Percentiles rank a stretch among this genome's conserved stretches.
phyloP scores from a whole-genome alignment of 805 yeast genomes.

The Kodamaea kaohsiungensis region DNA sequence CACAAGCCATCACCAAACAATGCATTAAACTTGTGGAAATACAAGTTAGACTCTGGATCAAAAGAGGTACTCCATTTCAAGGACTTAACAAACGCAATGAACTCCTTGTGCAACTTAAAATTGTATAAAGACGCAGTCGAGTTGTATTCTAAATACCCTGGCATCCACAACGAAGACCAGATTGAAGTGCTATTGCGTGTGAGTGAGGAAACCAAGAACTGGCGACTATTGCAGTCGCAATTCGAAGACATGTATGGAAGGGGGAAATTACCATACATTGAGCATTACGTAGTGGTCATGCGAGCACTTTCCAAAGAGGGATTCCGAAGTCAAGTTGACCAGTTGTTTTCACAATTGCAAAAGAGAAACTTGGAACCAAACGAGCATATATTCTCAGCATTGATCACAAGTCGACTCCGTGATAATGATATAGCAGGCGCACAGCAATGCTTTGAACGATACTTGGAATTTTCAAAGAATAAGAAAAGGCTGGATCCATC shows the following conservation, averaged over 20 bases:
- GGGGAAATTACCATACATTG: slow-evolving; percentile 52
- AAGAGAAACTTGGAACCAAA: slow-evolving; percentile 51
- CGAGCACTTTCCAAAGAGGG: slow-evolving; percentile 54
- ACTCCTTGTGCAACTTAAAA: slow-evolving; percentile 23
- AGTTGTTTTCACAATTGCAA: slow-evolving; percentile 48
- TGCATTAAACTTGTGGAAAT: slow-evolving; percentile 23
- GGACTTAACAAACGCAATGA: slow-evolving; percentile 36
- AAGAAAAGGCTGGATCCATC: not conserved
- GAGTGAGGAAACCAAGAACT: slow-evolving; percentile 47
- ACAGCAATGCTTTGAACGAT: slow-evolving; percentile 28
- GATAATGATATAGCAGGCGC: slow-evolving; percentile 38
- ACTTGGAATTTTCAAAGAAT: slow-evolving; percentile 19
- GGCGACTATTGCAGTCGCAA: slow-evolving; percentile 55
- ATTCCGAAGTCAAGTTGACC: slow-evolving; percentile 48
- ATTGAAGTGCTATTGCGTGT: slow-evolving; percentile 49
- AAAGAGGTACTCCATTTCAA: slow-evolving; percentile 9
- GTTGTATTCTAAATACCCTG: slow-evolving; percentile 36
- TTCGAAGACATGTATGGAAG: slow-evolving; percentile 58
- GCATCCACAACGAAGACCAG: slow-evolving; percentile 48
- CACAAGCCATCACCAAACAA: slow-evolving; percentile 16
- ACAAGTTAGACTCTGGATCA: slow-evolving; percentile 14
- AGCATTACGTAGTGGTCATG: slow-evolving; percentile 64
- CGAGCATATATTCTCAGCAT: slow-evolving; percentile 41
- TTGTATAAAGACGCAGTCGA: slow-evolving; percentile 22
- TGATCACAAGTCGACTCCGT: slow-evolving; percentile 44